These are phyloP conservation scores for Alopecurus myosuroides DNA, from an alignment of 176 grass and related monocot species.

Conservation along the genomic window DNA sequence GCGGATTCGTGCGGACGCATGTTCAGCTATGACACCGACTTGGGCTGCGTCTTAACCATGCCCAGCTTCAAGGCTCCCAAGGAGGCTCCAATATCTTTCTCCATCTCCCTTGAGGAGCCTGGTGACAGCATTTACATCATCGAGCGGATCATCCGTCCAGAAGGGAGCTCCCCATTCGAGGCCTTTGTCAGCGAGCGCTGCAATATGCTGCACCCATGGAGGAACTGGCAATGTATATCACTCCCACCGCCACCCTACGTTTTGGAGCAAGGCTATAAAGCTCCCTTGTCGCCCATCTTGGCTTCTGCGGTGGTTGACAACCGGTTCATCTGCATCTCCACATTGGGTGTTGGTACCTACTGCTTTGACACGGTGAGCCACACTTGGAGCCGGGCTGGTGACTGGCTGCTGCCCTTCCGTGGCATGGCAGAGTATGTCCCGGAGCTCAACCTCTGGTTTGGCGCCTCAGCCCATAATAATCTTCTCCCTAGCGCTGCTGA, in stretches of 20 bases:
- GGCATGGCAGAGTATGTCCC: background rate
- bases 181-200: too few species aligned
- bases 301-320: background rate
- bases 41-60: background rate
- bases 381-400: background rate
- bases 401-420: background rate
- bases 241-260: background rate
- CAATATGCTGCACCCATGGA: too few species aligned
- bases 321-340: background rate
- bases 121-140: too few species aligned
- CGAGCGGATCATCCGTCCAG: too few species aligned
- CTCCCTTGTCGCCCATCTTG: background rate
- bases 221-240: too few species aligned
- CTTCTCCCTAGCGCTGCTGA: background rate
- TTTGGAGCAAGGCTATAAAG: background rate
- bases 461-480: background rate
- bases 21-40: background rate
- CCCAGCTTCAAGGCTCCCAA: background rate
- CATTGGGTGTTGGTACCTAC: background rate
- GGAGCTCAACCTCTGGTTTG: background rate
- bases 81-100: background rate
- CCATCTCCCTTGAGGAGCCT: background rate
- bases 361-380: background rate
- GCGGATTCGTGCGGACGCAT: background rate
- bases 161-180: too few species aligned